phyloP scores from a whole-genome alignment of 2,329 filamentous ascomycete species.

The Aspergillus fischeri region DNA sequence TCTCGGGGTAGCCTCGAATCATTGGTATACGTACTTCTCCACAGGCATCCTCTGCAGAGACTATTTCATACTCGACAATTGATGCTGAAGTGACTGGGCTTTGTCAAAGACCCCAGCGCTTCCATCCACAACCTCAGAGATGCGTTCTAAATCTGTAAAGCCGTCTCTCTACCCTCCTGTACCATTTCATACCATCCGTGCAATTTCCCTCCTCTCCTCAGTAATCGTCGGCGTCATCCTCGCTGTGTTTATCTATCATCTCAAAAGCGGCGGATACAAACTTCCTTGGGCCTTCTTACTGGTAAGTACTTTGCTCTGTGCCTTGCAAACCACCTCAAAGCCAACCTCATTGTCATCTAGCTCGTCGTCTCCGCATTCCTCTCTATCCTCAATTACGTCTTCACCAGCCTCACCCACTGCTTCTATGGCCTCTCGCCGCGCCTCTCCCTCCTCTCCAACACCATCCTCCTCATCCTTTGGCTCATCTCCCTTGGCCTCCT shows the following conservation, averaged over 20 bases:
- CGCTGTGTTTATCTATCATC: constrained; percentile 53
- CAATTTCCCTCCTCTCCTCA: constrained; percentile 47
- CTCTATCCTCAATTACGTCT: constrained; percentile 45
- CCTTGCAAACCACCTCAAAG: neutral
- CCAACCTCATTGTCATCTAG: constrained; percentile 29
- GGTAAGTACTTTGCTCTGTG: constrained; percentile 36
- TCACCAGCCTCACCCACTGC: constrained; percentile 51
- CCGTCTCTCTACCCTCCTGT: constrained; percentile 39
- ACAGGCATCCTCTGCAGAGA: neutral
- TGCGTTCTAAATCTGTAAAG: constrained; percentile 31
- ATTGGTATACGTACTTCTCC: neutral
- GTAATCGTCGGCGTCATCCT: constrained; percentile 53
- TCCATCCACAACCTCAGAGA: constrained; percentile 12
- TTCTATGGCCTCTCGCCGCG: constrained; percentile 50
- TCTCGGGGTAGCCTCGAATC: neutral
- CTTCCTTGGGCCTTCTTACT: constrained; percentile 59
- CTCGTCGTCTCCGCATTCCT: constrained; percentile 50
- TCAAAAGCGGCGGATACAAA: constrained; percentile 48
- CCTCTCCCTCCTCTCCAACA: constrained; percentile 49
- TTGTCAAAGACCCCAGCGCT: neutral
- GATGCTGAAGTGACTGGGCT: neutral
- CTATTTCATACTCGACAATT: constrained; percentile 1
- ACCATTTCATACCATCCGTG: constrained; percentile 39
- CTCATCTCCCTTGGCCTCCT: constrained; percentile 49
- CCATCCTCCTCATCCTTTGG: constrained; percentile 50